Percentiles rank a stretch among this genome's conserved stretches.
Evolutionary conservation across 164 flowering plant species (phyloP).

Genomic region (Vitis vinifera): DNA sequence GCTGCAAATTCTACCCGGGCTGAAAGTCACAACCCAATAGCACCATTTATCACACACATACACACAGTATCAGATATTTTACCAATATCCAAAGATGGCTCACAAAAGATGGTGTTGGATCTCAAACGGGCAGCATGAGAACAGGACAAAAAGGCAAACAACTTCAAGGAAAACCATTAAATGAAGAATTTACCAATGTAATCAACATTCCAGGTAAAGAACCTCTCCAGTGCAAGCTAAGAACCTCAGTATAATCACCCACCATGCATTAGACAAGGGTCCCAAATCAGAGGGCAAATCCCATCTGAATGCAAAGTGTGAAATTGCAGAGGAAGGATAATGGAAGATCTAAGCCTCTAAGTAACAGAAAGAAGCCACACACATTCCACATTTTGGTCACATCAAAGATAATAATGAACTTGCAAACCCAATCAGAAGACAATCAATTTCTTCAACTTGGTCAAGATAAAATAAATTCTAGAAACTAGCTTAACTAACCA

Average conservation of each 20-base stretch:
- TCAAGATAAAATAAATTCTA: no score
- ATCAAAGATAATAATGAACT: no score
- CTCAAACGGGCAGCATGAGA: neutral
- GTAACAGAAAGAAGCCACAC: no score
- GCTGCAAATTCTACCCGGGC: no score
- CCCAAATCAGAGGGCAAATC: neutral
- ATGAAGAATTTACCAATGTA: neutral
- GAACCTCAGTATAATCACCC: neutral
- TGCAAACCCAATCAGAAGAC: no score
- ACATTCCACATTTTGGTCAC: no score
- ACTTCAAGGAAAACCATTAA: neutral
- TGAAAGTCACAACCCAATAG: neutral
- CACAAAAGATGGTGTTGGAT: neutral
- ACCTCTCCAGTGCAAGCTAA: neutral
- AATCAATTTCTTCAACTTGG: no score
- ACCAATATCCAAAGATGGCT: neutral
- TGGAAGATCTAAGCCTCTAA: no score
- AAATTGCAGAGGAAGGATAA: no score
- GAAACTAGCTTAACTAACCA: no score
- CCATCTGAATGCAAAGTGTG: no score
- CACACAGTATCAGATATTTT: neutral
- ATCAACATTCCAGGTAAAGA: neutral
- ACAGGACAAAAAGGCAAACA: neutral
- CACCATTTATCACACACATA: neutral
- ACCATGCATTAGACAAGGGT: neutral